Conservation (phyloP, 2,329 filamentous ascomycete genomes). For the Cadophora sp. region DNA sequence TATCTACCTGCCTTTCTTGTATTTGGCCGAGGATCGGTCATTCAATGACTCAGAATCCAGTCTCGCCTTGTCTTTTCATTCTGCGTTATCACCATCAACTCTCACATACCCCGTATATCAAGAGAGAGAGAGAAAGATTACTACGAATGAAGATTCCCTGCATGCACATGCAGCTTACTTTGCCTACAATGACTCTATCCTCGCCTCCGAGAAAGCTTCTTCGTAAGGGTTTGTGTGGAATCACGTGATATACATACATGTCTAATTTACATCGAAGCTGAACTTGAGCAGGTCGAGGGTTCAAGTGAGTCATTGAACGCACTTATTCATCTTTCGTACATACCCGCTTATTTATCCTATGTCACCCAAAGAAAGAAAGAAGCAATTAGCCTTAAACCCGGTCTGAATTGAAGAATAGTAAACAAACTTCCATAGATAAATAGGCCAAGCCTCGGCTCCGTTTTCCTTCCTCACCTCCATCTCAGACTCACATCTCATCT, state of each 20-base stretch:
- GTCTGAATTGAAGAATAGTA: background rate
- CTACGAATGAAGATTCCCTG: too few relatives aligned
- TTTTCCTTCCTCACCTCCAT: background rate
- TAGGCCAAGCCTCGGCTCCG: background rate
- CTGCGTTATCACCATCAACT: background rate
- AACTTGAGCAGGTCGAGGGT: background rate
- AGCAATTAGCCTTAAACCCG: too few relatives aligned
- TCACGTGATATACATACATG: too few relatives aligned
- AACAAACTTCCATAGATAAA: background rate
- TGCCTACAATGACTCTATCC: too few relatives aligned
- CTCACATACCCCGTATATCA: background rate
- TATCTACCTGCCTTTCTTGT: background rate
- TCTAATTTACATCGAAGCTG: too few relatives aligned
- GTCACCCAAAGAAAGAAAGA: too few relatives aligned
- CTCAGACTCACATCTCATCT: constrained; percentile 12
- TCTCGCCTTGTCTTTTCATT: too few relatives aligned
- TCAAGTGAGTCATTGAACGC: background rate
- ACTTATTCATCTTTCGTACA: background rate
- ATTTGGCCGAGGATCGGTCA: background rate
- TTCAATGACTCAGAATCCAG: background rate
- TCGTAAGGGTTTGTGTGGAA: too few relatives aligned
- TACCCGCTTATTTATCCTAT: background rate
- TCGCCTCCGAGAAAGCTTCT: too few relatives aligned
- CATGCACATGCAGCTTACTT: too few relatives aligned
- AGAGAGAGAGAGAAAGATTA: too few relatives aligned